Conservation (phyloP, 1,284 basidiomycete species). For the Trichosporon faecale region DNA sequence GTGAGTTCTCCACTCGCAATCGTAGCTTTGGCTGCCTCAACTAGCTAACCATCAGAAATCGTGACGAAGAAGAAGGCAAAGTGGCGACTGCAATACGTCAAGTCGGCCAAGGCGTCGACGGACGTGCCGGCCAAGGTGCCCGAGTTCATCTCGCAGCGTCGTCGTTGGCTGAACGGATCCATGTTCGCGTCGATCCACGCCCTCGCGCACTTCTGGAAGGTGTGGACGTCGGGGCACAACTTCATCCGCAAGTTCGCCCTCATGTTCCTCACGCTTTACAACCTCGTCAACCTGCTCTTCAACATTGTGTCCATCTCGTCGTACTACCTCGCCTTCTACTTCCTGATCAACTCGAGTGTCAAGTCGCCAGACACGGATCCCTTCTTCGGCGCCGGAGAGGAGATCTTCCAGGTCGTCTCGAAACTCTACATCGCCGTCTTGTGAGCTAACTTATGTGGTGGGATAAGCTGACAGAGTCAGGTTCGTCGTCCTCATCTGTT, state of each 20-base stretch:
- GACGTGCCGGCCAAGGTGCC: slow-evolving; percentile 73
- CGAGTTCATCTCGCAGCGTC: slow-evolving; percentile 86
- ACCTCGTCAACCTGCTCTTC: slow-evolving; percentile 47
- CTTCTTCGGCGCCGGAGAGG: slow-evolving; percentile 70
- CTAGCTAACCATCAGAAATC: slow-evolving; percentile 34
- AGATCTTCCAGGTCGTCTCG: slow-evolving; percentile 76
- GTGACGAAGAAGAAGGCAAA: slow-evolving; percentile 48
- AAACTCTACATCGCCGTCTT: slow-evolving; percentile 57
- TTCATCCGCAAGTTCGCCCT: slow-evolving; percentile 78
- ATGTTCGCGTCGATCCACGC: slow-evolving; percentile 73
- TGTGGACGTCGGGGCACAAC: slow-evolving; percentile 86
- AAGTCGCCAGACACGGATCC: slow-evolving; percentile 59
- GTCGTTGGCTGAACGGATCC: slow-evolving; percentile 80
- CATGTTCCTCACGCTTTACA: slow-evolving; percentile 57
- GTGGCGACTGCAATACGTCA: slow-evolving; percentile 78
- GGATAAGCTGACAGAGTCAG: slow-evolving; percentile 21
- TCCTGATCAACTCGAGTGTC: slow-evolving; percentile 66
- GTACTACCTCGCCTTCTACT: slow-evolving; percentile 50
- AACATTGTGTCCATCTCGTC: slow-evolving; percentile 72
- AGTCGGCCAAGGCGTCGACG: slow-evolving; percentile 73
- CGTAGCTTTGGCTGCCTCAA: not conserved
- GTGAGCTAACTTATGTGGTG: slow-evolving; percentile 44
- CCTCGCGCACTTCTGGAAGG: slow-evolving; percentile 74
- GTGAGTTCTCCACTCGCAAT: no score
- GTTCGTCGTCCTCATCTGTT: slow-evolving; percentile 38